Percentiles rank a stretch among this genome's conserved stretches.
Conservation (phyloP, 164 flowering plant species). For the Pachysandra terminalis region DNA sequence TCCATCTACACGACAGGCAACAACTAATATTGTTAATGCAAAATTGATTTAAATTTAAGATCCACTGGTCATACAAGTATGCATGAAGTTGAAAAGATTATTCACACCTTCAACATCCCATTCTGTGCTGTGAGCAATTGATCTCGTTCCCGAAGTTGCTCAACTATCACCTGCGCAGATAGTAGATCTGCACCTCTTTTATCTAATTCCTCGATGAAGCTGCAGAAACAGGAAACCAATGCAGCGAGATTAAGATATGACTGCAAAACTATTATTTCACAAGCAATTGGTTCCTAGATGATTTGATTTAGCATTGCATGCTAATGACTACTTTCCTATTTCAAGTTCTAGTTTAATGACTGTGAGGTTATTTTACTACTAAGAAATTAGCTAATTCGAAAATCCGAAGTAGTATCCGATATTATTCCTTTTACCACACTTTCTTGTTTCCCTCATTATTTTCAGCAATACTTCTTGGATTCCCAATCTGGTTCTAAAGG, state of each 20-base stretch:
- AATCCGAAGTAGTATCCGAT: background rate
- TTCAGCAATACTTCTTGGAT: background rate
- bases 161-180: conserved; percentile 39
- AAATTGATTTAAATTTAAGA: background rate
- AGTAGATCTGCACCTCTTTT: conserved; percentile 43
- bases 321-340: no score
- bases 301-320: no score
- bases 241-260: background rate
- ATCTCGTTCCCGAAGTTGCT: conserved; percentile 61
- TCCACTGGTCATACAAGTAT: conserved; percentile 2
- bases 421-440: background rate
- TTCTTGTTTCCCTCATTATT: background rate
- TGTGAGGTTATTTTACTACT: background rate
- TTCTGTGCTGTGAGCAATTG: conserved; percentile 72
- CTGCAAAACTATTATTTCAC: background rate
- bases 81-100: conserved; percentile 2
- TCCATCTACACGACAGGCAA: conserved; percentile 43
- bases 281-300: background rate
- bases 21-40: conserved; percentile 2
- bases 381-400: background rate
- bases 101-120: conserved; percentile 71
- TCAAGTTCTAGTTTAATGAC: background rate
- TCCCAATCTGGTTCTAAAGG: background rate
- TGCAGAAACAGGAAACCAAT: conserved; percentile 21
- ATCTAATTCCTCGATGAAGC: conserved; percentile 48